Evolutionary conservation across 345 rosid species (phyloP), one percentile per base, ranked within the genome.

Genomic region (Laguncularia racemosa): DNA sequence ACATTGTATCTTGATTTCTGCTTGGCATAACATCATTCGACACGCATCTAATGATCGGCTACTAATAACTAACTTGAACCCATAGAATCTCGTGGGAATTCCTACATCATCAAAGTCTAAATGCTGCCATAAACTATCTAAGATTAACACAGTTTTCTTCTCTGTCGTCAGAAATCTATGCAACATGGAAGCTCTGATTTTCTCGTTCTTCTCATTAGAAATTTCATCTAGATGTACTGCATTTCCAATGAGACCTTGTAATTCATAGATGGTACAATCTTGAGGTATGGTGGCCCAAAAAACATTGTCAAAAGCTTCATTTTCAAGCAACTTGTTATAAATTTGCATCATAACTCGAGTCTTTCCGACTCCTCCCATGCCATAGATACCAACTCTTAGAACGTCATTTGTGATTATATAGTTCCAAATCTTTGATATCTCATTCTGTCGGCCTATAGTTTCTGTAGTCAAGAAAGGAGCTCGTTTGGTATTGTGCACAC

Each of bases 281-380:
- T 45, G 48, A 3, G 51, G 23, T 15, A 57, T 14, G 6, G 44
- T 46, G n/a, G 46, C 23, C 60, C 60, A 57, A 46, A 33, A 46
- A 14, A 57, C 20, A 20, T 57, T 20, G 15, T 18, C 16, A 46
- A 3, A 26, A 5, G 20, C 26, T 18, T 3, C 44, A 14, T 18
- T 15, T 0, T 46, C 3, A 19, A 20, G 43, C 28, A 46, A 38
- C 50, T 26, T 16, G 21, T 46, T 57, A 23, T 57, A 47, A 0
- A 57, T 0, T 0, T 57, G 52, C 33, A 44, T n/a, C 61, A 21
- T 57, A 18, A 44, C 40, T 12, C 40, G n/a, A 17, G 61, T 57
- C 20, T 57, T 57, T 1, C 61, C 52, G 0, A 46, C 52, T 33
- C 61, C 44, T 1, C 50, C 61, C 61, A 57, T 57, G 28, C 44